Conservation (phyloP, 106 monocot species). For the Dioscorea alata region DNA sequence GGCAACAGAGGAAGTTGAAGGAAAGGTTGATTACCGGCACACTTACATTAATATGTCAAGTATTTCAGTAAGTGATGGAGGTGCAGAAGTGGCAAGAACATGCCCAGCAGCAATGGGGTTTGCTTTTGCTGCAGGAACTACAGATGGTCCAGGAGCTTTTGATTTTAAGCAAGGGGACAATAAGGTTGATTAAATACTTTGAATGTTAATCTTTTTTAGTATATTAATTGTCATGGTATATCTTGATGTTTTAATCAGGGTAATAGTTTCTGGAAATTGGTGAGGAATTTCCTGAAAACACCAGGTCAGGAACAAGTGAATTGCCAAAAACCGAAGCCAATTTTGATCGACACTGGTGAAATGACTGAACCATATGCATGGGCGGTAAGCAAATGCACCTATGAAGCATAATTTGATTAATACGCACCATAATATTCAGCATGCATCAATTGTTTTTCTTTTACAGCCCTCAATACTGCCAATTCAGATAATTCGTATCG, state of each 20-base stretch:
- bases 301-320: constrained; percentile 67
- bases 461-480: constrained; percentile 91
- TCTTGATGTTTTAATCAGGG: constrained; percentile 38
- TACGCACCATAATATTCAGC: background rate
- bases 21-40: constrained; percentile 74
- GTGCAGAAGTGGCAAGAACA: constrained; percentile 42
- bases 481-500: constrained; percentile 78
- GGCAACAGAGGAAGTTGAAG: constrained; percentile 65
- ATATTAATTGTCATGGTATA: background rate
- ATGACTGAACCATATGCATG: constrained; percentile 84
- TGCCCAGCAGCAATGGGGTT: constrained; percentile 96
- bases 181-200: constrained; percentile 22
- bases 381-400: constrained; percentile 43
- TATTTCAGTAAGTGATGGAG: constrained; percentile 29
- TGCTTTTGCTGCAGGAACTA: constrained; percentile 93
- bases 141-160: constrained; percentile 96
- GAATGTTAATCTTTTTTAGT: background rate
- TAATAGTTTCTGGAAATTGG: constrained; percentile 86
- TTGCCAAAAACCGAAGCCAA: constrained; percentile 85
- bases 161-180: constrained; percentile 90
- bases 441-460: background rate
- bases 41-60: constrained; percentile 66
- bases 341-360: constrained; percentile 89
- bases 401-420: background rate
- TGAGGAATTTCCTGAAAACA: constrained; percentile 58